These are phyloP conservation scores for Colletotrichum sp. DNA, from an alignment of 2,329 filamentous ascomycete species.

Conservation along the genomic window DNA sequence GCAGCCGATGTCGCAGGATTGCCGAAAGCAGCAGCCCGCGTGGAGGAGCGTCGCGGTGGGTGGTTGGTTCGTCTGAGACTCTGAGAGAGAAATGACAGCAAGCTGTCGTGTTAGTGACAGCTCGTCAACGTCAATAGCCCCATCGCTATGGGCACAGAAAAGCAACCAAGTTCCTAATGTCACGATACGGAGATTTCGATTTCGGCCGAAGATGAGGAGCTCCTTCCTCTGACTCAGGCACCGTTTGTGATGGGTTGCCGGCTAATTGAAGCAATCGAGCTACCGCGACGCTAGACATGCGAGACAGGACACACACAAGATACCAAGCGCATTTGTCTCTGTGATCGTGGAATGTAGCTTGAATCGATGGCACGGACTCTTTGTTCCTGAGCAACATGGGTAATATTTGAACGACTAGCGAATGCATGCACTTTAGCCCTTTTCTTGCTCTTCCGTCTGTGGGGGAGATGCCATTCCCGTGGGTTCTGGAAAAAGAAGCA, in stretches of 20 bases:
- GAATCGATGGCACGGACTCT: slow-evolving; percentile 9
- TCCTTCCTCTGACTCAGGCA: not conserved
- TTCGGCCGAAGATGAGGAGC: not conserved
- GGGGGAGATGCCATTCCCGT: not conserved
- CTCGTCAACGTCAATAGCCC: not conserved
- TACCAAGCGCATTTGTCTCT: not conserved
- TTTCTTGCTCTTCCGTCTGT: not conserved
- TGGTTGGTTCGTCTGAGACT: not conserved
- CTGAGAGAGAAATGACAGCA: not conserved
- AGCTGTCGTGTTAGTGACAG: not conserved
- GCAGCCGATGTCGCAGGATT: not conserved
- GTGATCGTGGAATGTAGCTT: not conserved
- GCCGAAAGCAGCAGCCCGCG: not conserved
- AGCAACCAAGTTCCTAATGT: not conserved
- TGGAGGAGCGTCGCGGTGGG: not conserved
- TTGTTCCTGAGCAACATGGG: not conserved
- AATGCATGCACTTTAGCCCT: slow-evolving; percentile 6
- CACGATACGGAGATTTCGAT: not conserved
- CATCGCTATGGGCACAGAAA: not conserved
- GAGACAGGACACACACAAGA: not conserved
- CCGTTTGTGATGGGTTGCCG: not conserved
- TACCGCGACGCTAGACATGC: not conserved
- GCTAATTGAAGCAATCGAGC: not conserved
- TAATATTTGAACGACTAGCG: not conserved
- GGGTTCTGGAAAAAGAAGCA: not conserved